Conservation (phyloP, 352 stramenopile species). For the Globisporangium mamillatum region DNA sequence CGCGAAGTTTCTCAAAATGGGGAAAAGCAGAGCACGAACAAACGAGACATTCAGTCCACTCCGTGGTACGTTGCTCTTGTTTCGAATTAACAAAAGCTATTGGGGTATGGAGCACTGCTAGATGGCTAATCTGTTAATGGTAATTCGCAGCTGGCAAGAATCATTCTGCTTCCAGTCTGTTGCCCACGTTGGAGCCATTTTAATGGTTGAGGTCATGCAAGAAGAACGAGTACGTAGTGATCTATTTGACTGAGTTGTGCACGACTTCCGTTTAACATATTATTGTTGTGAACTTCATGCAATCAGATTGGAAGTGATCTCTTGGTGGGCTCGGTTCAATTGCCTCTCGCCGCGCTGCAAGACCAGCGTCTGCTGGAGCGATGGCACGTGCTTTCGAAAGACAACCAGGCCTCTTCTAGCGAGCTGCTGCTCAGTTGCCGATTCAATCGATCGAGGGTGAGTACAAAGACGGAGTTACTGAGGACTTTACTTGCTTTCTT, state of each 20-base stretch:
- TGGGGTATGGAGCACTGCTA: not conserved
- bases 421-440: constrained; percentile 45
- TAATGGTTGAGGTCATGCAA: constrained; percentile 59
- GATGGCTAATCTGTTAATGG: not conserved
- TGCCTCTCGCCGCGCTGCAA: constrained; percentile 46
- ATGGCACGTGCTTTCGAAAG: constrained; percentile 45
- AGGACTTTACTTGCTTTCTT: not conserved
- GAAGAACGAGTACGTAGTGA: constrained; percentile 34
- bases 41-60: constrained; percentile 25
- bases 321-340: constrained; percentile 30
- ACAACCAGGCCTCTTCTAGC: constrained; percentile 27
- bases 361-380: constrained; percentile 43
- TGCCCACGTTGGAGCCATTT: constrained; percentile 33
- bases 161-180: constrained; percentile 43
- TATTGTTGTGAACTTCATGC: not conserved
- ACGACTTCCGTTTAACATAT: not conserved
- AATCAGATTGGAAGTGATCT: constrained; percentile 39
- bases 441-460: constrained; percentile 50
- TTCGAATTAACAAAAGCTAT: not conserved
- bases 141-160: constrained; percentile 39
- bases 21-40: constrained; percentile 37
- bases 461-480: not conserved
- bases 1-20: constrained; percentile 13
- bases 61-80: constrained; percentile 19
- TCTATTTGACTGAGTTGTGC: too few species aligned